phyloP scores from a whole-genome alignment of 2,329 filamentous ascomycete species.

The Cladosporium oxysporum region DNA sequence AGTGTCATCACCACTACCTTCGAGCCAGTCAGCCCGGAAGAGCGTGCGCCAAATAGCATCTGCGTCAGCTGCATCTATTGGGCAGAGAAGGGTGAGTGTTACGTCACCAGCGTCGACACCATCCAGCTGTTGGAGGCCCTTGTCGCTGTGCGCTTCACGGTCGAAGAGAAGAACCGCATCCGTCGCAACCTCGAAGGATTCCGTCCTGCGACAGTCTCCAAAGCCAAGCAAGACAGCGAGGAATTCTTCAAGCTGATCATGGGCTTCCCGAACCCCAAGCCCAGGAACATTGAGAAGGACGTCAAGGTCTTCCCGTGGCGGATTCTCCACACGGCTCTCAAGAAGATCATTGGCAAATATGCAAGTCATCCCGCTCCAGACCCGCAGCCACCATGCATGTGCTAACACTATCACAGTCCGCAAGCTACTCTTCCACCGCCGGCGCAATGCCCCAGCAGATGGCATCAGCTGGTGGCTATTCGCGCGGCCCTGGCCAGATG shows the following conservation, averaged over 20 bases:
- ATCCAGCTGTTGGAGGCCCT: conserved; percentile 93
- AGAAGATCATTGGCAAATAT: conserved; percentile 99
- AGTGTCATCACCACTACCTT: conserved; percentile 82
- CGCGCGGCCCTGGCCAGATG: conserved; percentile 46
- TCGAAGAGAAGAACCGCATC: conserved; percentile 98
- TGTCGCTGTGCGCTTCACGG: conserved; percentile 82
- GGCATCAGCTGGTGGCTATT: conserved; percentile 31
- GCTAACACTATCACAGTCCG: conserved; percentile 55
- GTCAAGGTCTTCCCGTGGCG: conserved; percentile 99
- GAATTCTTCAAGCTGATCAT: conserved; percentile 99
- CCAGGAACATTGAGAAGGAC: conserved; percentile 97
- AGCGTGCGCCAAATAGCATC: conserved; percentile 79
- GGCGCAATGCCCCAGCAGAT: conserved; percentile 42
- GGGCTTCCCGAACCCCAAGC: conserved; percentile 93
- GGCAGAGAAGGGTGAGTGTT: conserved; percentile 88
- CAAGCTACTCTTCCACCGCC: conserved; percentile 69
- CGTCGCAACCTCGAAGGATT: conserved; percentile 94
- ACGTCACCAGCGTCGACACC: conserved; percentile 94
- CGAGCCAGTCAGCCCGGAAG: conserved; percentile 73
- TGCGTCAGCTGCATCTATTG: conserved; percentile 98
- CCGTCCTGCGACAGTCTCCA: conserved; percentile 88
- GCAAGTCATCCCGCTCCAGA: conserved; percentile 50
- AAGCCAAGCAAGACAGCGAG: conserved; percentile 87
- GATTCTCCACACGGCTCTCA: conserved; percentile 79
- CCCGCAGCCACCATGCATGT: conserved; percentile 29